A percentile compares a stretch with the other conserved stretches of the same genome.
phyloP scores from a whole-genome alignment of 1,139 yeast species.

The Magnusiomyces sp. region DNA sequence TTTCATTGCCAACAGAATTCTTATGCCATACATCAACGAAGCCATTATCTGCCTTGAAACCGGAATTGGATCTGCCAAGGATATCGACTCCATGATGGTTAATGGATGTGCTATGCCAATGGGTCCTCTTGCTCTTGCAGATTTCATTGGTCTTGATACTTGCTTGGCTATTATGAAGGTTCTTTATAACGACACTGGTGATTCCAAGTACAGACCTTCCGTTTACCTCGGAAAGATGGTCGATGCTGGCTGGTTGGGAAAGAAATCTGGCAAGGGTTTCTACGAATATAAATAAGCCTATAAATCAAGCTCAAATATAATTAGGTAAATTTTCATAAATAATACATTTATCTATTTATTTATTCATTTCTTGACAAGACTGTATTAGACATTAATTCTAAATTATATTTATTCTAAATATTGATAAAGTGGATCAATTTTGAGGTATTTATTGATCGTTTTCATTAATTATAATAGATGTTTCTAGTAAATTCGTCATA shows the following conservation, averaged over 20 bases:
- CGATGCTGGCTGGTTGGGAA: slow-evolving; percentile 39
- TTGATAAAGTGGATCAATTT: too few species aligned
- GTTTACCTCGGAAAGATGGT: slow-evolving; percentile 34
- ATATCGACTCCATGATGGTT: slow-evolving; percentile 38
- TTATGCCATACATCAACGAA: slow-evolving; percentile 39
- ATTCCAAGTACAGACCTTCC: slow-evolving; percentile 38
- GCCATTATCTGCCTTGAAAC: slow-evolving; percentile 37
- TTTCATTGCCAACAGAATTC: slow-evolving; percentile 37
- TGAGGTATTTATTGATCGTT: too few species aligned
- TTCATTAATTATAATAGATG: too few species aligned
- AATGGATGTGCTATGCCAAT: slow-evolving; percentile 42
- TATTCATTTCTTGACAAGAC: too few species aligned
- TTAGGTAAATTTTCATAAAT: too few species aligned
- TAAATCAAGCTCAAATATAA: too few species aligned
- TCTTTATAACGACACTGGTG: slow-evolving; percentile 35
- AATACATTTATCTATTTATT: too few species aligned
- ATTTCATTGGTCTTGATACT: slow-evolving; percentile 39
- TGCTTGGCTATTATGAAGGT: slow-evolving; percentile 39
- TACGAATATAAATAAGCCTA: slow-evolving; percentile 31
- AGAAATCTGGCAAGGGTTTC: slow-evolving; percentile 37
- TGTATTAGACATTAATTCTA: too few species aligned
- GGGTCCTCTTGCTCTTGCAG: slow-evolving; percentile 40
- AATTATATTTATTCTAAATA: too few species aligned
- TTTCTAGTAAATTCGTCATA: too few species aligned
- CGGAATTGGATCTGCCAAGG: slow-evolving; percentile 36